phyloP scores from a whole-genome alignment of 768 basidiomycete genomes.

The Pulveroboletus sp. region DNA sequence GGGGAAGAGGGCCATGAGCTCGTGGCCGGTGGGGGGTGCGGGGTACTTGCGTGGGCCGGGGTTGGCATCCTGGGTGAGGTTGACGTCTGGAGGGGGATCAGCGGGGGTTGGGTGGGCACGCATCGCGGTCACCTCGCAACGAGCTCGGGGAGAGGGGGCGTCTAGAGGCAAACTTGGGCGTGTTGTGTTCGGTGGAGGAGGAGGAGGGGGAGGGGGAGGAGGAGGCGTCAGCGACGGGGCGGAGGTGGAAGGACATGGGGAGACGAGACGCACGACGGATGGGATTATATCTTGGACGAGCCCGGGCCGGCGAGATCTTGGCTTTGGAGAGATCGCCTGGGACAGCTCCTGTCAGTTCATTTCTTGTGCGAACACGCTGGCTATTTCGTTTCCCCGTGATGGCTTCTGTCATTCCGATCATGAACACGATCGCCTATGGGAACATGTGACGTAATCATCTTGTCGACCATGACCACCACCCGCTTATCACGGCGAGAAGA shows the following conservation, averaged over 20 bases:
- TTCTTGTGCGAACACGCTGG: no score
- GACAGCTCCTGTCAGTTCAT: conserved; percentile 20
- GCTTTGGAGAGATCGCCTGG: conserved; percentile 22
- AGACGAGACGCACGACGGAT: conserved; percentile 12
- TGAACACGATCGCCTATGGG: no score
- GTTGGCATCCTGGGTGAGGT: conserved; percentile 53
- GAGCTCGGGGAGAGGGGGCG: conserved; percentile 65
- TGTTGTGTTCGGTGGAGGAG: conserved; percentile 45
- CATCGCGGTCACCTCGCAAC: conserved; percentile 51
- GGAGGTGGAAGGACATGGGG: conserved; percentile 53
- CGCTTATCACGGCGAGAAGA: conserved; percentile 27
- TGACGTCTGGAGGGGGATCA: conserved; percentile 51
- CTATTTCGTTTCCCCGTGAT: no score
- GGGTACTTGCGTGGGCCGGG: conserved; percentile 59
- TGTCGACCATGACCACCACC: neutral
- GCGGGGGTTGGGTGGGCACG: neutral
- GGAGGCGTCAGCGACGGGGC: conserved; percentile 48
- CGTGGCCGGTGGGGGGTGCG: conserved; percentile 76
- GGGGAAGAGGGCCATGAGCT: conserved; percentile 80
- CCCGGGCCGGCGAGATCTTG: no score
- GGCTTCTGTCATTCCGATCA: no score
- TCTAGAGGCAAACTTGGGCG: conserved; percentile 37
- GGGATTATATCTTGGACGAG: conserved; percentile 24
- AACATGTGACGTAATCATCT: neutral
- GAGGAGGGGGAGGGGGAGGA: conserved; percentile 59